Conservation (phyloP, 352 stramenopile genomes). For the Phytophthora constricta region DNA sequence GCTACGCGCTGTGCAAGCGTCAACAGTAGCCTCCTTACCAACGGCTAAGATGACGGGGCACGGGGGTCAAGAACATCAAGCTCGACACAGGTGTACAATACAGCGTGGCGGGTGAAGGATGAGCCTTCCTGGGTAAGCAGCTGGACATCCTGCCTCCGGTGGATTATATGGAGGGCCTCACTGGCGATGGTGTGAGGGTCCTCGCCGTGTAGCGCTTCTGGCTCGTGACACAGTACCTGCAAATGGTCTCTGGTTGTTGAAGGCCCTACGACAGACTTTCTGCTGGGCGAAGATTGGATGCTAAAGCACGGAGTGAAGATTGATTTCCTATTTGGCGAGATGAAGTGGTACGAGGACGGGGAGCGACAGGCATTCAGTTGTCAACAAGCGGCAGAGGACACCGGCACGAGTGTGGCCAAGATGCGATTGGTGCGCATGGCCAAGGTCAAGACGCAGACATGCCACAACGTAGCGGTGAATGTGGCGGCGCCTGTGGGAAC, state of each 20-base stretch:
- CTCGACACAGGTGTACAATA: conserved; percentile 14
- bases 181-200: neutral
- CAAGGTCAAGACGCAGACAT: conserved; percentile 1
- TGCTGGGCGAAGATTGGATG: conserved; percentile 5
- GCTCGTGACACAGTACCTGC: neutral
- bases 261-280: too few species aligned
- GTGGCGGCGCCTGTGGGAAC: conserved; percentile 7
- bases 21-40: neutral
- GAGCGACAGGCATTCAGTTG: too few species aligned
- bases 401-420: too few species aligned
- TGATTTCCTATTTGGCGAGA: neutral
- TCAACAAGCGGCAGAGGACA: too few species aligned
- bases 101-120: neutral
- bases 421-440: neutral
- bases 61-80: neutral
- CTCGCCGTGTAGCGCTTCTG: neutral
- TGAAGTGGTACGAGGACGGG: conserved; percentile 5
- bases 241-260: neutral
- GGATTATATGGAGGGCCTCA: conserved; percentile 9
- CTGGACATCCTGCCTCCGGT: conserved; percentile 5
- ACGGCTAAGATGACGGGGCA: conserved; percentile 1
- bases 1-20: conserved; percentile 2
- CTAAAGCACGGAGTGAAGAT: neutral
- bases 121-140: neutral
- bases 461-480: neutral